Percentiles rank a stretch among this genome's conserved stretches.
These are phyloP conservation scores for Arachnomyces sp. DNA, from an alignment of 2,329 filamentous ascomycete species.

Conservation along the genomic window DNA sequence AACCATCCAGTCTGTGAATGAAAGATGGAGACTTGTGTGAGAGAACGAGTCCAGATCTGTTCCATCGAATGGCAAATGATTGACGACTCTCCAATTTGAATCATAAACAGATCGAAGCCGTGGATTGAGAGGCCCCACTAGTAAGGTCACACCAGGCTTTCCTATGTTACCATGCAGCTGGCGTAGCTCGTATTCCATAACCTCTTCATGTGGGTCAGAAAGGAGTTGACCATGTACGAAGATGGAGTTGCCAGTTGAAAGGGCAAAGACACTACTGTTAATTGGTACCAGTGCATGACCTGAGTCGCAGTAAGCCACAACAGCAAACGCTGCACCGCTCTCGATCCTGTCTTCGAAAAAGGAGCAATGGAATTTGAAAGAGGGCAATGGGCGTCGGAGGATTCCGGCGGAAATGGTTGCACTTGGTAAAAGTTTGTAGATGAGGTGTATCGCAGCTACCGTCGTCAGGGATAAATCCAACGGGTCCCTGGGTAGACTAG, in stretches of 20 bases:
- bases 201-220: too few relatives aligned
- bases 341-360: too few relatives aligned
- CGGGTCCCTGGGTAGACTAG: too few relatives aligned
- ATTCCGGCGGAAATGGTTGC: too few relatives aligned
- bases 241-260: slow-evolving; percentile 2
- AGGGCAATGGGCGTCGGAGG: too few relatives aligned
- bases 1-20: slow-evolving; percentile 14
- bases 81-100: slow-evolving; percentile 7
- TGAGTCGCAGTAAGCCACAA: slow-evolving; percentile 3
- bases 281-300: not conserved
- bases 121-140: slow-evolving; percentile 10
- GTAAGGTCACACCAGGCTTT: slow-evolving; percentile 11
- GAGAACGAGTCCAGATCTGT: slow-evolving; percentile 13
- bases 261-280: not conserved
- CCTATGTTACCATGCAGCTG: slow-evolving; percentile 13
- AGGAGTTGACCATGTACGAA: not conserved
- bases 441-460: too few relatives aligned
- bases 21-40: slow-evolving; percentile 17
- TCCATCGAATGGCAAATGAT: slow-evolving; percentile 14
- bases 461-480: too few relatives aligned
- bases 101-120: not conserved
- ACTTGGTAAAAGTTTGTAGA: too few relatives aligned
- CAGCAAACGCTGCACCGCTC: slow-evolving; percentile 7
- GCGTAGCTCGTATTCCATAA: not conserved
- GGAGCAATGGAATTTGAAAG: too few relatives aligned